phyloP scores from a whole-genome alignment of 1,284 basidiomycete genomes.

The Trichosporon inkin region DNA sequence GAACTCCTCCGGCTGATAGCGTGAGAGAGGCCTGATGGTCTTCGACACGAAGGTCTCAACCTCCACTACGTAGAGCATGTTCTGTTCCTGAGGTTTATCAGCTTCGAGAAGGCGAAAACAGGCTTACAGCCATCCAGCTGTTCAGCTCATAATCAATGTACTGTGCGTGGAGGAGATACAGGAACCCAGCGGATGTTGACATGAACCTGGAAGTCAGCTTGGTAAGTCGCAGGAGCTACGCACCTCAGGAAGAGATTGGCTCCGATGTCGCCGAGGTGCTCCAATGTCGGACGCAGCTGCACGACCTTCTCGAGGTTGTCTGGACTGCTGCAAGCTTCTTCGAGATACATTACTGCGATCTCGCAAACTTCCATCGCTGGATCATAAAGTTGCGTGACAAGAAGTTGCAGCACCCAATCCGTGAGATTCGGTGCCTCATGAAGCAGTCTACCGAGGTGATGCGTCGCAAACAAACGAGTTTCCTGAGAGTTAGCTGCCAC shows the following conservation, averaged over 20 bases:
- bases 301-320: conserved; percentile 85
- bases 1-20: conserved; percentile 41
- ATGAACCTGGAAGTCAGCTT: conserved; percentile 67
- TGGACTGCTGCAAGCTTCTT: conserved; percentile 80
- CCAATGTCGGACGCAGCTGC: conserved; percentile 86
- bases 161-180: conserved; percentile 81
- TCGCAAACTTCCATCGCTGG: conserved; percentile 83
- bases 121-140: conserved; percentile 81
- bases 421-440: conserved; percentile 56
- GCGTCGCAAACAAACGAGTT: conserved; percentile 81
- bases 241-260: conserved; percentile 82
- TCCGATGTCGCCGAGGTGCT: conserved; percentile 89
- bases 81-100: conserved; percentile 38
- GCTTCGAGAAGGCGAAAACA: not conserved
- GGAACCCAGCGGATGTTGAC: conserved; percentile 87
- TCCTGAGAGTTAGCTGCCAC: conserved; percentile 55
- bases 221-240: conserved; percentile 29
- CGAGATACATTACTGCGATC: conserved; percentile 79
- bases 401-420: conserved; percentile 79
- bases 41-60: conserved; percentile 48
- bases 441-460: conserved; percentile 71
- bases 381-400: conserved; percentile 94
- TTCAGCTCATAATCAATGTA: conserved; percentile 96
- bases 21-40: conserved; percentile 42
- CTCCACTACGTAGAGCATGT: conserved; percentile 49